Percentiles rank a stretch among this genome's conserved stretches.
Conservation (phyloP, 2,329 filamentous ascomycete species). For the Xylariales sp. region DNA sequence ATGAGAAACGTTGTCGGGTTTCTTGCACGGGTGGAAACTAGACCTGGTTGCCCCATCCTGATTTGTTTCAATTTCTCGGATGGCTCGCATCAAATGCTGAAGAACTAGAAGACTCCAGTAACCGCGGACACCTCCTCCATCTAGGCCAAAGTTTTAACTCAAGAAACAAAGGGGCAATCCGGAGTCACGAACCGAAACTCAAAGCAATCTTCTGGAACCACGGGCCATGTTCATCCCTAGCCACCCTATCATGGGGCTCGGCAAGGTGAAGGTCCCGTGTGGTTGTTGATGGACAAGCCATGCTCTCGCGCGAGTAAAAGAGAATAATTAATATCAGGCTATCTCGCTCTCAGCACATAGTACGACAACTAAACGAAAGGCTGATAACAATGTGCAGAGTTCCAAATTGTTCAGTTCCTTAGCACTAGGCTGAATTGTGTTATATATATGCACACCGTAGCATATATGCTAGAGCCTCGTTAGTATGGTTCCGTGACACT, state of each 20-base stretch:
- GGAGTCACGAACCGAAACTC: conserved; percentile 18
- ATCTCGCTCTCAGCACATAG: background rate
- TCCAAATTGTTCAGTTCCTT: background rate
- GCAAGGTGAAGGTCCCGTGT: background rate
- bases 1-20: conserved; percentile 16
- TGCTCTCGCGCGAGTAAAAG: background rate
- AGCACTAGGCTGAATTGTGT: conserved; percentile 1
- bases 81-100: conserved; percentile 18
- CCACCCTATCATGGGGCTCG: background rate
- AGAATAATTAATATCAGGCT: background rate
- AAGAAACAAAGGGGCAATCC: background rate
- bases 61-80: background rate
- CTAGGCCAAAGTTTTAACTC: conserved; percentile 4
- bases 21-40: conserved; percentile 15
- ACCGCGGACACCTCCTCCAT: conserved; percentile 14
- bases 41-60: background rate
- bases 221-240: background rate
- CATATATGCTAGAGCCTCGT: conserved; percentile 7
- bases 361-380: background rate
- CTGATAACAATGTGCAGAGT: background rate
- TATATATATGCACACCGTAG: background rate
- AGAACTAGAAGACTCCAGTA: conserved; percentile 28
- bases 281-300: background rate
- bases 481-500: too few species aligned
- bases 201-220: conserved; percentile 18